Conservation (phyloP, 495 filamentous ascomycete species). For the Xylaria acuta region DNA sequence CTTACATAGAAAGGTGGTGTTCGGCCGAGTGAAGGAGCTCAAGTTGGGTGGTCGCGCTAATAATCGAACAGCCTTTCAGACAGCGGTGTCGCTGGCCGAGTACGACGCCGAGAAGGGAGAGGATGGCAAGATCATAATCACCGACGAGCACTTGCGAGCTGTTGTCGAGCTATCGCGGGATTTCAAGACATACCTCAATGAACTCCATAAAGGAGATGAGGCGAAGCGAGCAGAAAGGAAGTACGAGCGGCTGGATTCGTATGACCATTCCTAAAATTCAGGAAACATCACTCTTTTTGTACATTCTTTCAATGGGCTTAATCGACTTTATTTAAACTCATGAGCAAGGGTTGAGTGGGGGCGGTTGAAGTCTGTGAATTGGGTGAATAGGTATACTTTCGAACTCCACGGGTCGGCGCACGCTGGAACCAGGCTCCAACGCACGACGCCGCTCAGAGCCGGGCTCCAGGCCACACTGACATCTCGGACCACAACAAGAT, state of each 20-base stretch:
- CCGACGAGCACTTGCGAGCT: conserved; percentile 26
- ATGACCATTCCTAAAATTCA: background rate
- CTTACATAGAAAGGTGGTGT: background rate
- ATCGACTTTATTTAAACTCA: too few relatives aligned
- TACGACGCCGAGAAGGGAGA: conserved; percentile 22
- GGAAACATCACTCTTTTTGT: background rate
- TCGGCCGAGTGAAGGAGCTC: background rate
- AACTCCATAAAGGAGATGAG: conserved; percentile 30
- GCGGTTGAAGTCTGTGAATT: too few relatives aligned
- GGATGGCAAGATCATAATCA: conserved; percentile 24
- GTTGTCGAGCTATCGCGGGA: conserved; percentile 27
- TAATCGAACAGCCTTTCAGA: conserved; percentile 45
- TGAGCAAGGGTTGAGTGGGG: too few relatives aligned
- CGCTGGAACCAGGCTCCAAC: too few relatives aligned
- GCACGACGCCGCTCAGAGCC: too few relatives aligned
- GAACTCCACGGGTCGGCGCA: too few relatives aligned
- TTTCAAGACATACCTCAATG: conserved; percentile 36
- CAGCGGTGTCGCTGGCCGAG: conserved; percentile 46
- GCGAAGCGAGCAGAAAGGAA: conserved; percentile 24
- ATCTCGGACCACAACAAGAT: too few relatives aligned
- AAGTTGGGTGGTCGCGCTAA: background rate
- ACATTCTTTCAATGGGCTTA: background rate
- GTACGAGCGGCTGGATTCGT: conserved; percentile 30
- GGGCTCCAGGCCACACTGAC: too few relatives aligned
- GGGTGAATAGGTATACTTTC: too few relatives aligned